A percentile compares a stretch with the other conserved stretches of the same genome.
These are phyloP conservation scores for Ceratocystiopsis brevicomis DNA, from an alignment of 2,329 filamentous ascomycete species.

Conservation along the genomic window DNA sequence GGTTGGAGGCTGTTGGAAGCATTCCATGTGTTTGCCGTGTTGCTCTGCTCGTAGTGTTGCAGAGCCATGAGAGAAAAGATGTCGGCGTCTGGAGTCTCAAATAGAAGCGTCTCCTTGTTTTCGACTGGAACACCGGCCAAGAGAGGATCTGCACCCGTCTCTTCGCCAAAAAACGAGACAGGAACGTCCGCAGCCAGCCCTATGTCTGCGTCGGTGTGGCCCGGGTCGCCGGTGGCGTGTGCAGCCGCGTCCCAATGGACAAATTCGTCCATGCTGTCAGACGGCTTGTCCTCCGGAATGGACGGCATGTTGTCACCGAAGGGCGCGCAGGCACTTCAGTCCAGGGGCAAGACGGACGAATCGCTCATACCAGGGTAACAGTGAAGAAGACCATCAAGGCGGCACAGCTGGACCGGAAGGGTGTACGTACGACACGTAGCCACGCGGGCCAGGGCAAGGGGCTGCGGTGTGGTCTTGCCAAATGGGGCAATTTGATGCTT, in stretches of 20 bases:
- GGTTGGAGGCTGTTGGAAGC: no score
- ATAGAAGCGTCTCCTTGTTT: slow-evolving; percentile 21
- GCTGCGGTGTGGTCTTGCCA: no score
- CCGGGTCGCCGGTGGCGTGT: slow-evolving; percentile 6
- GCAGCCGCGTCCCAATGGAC: slow-evolving; percentile 35
- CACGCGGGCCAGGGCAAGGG: no score
- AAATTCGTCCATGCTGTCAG: slow-evolving; percentile 34
- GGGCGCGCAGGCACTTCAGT: background rate
- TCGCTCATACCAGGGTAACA: background rate
- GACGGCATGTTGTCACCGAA: slow-evolving; percentile 4
- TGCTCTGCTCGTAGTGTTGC: slow-evolving; percentile 31
- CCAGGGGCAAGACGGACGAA: background rate
- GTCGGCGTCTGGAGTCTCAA: slow-evolving; percentile 37
- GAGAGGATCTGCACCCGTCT: slow-evolving; percentile 4
- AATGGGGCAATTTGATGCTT: no score
- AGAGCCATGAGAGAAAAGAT: slow-evolving; percentile 41
- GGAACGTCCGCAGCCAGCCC: background rate
- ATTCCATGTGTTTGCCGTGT: slow-evolving; percentile 3
- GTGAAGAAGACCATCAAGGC: background rate
- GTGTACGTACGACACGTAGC: background rate
- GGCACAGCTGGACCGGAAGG: background rate
- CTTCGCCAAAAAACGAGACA: slow-evolving; percentile 1
- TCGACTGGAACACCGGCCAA: no score
- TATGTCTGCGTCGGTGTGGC: slow-evolving; percentile 12
- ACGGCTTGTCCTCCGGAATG: slow-evolving; percentile 15